phyloP scores from a whole-genome alignment of 2,329 filamentous ascomycete genomes.

The Chrysosphaeria jannelii region DNA sequence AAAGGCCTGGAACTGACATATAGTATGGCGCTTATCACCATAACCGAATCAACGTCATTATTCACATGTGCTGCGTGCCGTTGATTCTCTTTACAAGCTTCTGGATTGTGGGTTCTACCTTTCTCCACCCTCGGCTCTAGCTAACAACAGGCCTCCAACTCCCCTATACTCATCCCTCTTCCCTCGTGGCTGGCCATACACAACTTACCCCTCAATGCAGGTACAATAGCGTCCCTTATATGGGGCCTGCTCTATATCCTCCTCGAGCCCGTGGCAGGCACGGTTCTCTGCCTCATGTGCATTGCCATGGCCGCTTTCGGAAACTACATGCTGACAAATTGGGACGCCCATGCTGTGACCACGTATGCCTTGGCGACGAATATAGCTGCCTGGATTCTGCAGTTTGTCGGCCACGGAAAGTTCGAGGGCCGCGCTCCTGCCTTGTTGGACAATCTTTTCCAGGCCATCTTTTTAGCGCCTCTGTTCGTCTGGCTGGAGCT shows the following conservation, averaged over 20 bases:
- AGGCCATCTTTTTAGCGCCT: slow-evolving; percentile 75
- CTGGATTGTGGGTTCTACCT: slow-evolving; percentile 23
- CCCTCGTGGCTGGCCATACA: slow-evolving; percentile 37
- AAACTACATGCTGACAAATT: slow-evolving; percentile 39
- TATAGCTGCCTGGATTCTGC: slow-evolving; percentile 50
- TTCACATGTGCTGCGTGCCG: slow-evolving; percentile 57
- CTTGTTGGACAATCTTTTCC: slow-evolving; percentile 67
- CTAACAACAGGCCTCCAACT: slow-evolving; percentile 26
- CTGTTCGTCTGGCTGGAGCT: slow-evolving; percentile 95
- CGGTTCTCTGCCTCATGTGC: slow-evolving; percentile 43
- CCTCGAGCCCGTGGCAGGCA: slow-evolving; percentile 78
- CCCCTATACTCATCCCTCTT: slow-evolving; percentile 28
- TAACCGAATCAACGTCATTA: slow-evolving; percentile 43
- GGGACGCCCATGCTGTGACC: slow-evolving; percentile 17
- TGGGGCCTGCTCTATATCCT: slow-evolving; percentile 67
- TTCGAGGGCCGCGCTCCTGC: slow-evolving; percentile 77
- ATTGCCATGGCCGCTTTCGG: slow-evolving; percentile 42
- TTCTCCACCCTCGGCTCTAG: background rate
- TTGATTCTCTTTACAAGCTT: slow-evolving; percentile 42
- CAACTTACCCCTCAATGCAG: slow-evolving; percentile 33
- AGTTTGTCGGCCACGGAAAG: slow-evolving; percentile 73
- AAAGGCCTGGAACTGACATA: too few relatives aligned
- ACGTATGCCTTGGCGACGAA: slow-evolving; percentile 30
- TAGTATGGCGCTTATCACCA: slow-evolving; percentile 70
- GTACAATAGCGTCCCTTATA: slow-evolving; percentile 29